phyloP scores from a whole-genome alignment of 257 asterid species.

The Petunia axillaris region DNA sequence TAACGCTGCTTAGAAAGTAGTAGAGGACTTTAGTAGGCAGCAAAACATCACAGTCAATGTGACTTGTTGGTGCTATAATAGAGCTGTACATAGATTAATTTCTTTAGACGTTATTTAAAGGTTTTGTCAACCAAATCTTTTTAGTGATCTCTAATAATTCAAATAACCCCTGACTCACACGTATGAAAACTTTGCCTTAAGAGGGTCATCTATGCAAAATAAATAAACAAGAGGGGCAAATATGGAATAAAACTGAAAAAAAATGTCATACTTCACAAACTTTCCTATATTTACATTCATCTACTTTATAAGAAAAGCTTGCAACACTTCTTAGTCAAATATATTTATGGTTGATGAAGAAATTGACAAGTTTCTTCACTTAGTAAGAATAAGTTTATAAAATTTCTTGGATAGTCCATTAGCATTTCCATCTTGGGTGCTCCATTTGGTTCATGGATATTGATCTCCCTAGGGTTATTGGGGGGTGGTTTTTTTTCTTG shows the following conservation, averaged over 20 bases:
- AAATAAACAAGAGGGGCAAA: constrained; percentile 36
- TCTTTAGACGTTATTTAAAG: neutral
- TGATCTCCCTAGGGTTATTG: constrained; percentile 55
- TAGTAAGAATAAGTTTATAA: constrained; percentile 23
- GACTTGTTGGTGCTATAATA: neutral
- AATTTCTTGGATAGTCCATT: constrained; percentile 13
- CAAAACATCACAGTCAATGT: neutral
- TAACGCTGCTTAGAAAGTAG: no score
- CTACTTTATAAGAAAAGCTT: constrained; percentile 34
- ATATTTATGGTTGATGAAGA: constrained; percentile 17
- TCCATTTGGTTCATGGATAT: constrained; percentile 83
- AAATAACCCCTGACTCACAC: neutral
- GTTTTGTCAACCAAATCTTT: neutral
- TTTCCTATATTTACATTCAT: constrained; percentile 36
- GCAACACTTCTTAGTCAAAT: constrained; percentile 21
- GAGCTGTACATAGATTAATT: neutral
- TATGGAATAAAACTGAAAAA: constrained; percentile 32
- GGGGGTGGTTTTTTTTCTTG: constrained; percentile 69
- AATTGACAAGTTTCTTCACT: constrained; percentile 23
- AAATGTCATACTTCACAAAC: constrained; percentile 41
- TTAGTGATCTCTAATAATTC: neutral
- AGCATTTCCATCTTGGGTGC: constrained; percentile 22
- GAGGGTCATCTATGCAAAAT: constrained; percentile 38
- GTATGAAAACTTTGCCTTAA: constrained; percentile 6
- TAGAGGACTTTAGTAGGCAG: neutral